These are phyloP conservation scores for Starmera amethionina DNA, from an alignment of 805 yeast genomes.

Conservation along the genomic window DNA sequence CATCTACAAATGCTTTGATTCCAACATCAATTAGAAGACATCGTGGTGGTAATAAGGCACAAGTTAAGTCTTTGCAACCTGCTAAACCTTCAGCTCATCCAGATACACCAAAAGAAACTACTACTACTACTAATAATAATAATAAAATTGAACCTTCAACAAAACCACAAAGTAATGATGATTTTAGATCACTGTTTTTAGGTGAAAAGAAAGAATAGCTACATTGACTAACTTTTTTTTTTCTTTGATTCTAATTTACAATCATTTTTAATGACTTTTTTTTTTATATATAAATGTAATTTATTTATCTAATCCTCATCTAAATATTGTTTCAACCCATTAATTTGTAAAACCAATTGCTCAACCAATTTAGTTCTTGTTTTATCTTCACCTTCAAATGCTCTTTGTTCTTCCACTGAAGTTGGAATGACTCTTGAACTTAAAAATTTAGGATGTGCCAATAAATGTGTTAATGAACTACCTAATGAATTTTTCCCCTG, in stretches of 20 bases:
- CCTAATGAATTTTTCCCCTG: constrained; percentile 51
- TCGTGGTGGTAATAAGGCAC: background rate
- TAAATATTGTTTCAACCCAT: constrained; percentile 37
- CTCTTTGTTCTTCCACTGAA: constrained; percentile 52
- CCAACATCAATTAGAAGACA: background rate
- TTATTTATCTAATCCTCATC: constrained; percentile 4
- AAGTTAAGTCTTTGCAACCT: background rate
- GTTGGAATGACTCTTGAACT: constrained; percentile 58
- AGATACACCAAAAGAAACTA: background rate
- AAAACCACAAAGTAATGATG: constrained; percentile 24
- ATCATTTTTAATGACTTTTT: background rate
- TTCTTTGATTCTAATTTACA: background rate
- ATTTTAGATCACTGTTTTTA: constrained; percentile 27
- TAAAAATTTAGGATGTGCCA: constrained; percentile 81
- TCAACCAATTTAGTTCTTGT: constrained; percentile 32
- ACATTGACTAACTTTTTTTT: background rate
- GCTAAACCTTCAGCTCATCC: background rate
- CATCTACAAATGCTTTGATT: background rate
- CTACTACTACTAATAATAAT: background rate
- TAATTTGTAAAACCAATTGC: constrained; percentile 38
- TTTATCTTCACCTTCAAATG: constrained; percentile 39
- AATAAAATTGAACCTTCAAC: too few species aligned
- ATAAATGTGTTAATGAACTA: constrained; percentile 55
- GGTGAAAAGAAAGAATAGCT: constrained; percentile 8
- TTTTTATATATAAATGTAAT: constrained; percentile 1